These are phyloP conservation scores for Xylariomycetidae sp. DNA, from an alignment of 2,329 filamentous ascomycete genomes.

Conservation along the genomic window DNA sequence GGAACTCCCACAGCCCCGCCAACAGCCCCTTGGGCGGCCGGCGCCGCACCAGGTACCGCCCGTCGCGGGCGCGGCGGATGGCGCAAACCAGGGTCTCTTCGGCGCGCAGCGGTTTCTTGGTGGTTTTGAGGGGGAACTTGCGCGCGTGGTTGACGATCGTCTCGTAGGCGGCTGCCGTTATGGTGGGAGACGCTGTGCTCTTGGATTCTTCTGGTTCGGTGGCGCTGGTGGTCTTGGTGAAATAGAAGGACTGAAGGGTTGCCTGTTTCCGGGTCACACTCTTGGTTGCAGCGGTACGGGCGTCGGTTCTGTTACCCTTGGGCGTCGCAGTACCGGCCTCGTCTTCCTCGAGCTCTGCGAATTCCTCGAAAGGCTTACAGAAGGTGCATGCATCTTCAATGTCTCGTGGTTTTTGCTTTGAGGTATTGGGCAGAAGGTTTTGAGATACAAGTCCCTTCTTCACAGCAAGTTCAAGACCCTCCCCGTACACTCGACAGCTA, in stretches of 20 bases:
- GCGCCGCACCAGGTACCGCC: slow-evolving; percentile 40
- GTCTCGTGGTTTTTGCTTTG: slow-evolving; percentile 23
- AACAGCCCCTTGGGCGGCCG: slow-evolving; percentile 49
- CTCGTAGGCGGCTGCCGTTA: slow-evolving; percentile 27
- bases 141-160: slow-evolving; percentile 38
- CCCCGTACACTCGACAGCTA: slow-evolving; percentile 46
- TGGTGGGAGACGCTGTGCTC: too few species aligned
- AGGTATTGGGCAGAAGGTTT: neutral
- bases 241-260: slow-evolving; percentile 25
- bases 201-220: slow-evolving; percentile 7
- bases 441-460: slow-evolving; percentile 12
- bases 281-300: slow-evolving; percentile 6
- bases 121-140: slow-evolving; percentile 44
- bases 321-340: slow-evolving; percentile 12
- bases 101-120: slow-evolving; percentile 46
- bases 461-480: slow-evolving; percentile 33
- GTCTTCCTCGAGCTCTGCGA: slow-evolving; percentile 9
- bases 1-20: slow-evolving; percentile 52
- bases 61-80: slow-evolving; percentile 36
- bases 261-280: slow-evolving; percentile 14
- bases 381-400: slow-evolving; percentile 46
- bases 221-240: slow-evolving; percentile 10
- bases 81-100: slow-evolving; percentile 50
- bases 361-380: slow-evolving; percentile 40
- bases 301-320: slow-evolving; percentile 6